Percentiles rank a stretch among this genome's conserved stretches.
These are phyloP conservation scores for Starmerella ratchasimensis DNA, from an alignment of 805 yeast species.

Conservation along the genomic window DNA sequence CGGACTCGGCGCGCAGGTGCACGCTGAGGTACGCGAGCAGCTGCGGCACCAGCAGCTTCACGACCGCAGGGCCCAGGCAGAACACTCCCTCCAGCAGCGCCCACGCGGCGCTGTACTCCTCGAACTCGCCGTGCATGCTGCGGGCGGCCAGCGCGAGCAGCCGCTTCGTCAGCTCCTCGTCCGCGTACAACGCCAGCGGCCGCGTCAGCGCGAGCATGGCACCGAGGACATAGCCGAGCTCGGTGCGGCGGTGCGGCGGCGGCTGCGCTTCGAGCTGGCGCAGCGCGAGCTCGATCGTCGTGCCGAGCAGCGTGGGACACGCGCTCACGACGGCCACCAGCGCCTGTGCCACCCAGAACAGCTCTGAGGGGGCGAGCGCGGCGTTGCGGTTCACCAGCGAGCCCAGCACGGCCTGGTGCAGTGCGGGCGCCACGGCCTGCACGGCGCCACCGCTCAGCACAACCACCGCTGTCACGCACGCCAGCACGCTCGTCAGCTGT, in stretches of 20 bases:
- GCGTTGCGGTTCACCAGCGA: constrained; percentile 12
- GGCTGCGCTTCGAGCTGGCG: constrained; percentile 12
- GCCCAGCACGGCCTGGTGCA: constrained; percentile 18
- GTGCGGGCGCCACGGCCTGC: constrained; percentile 13
- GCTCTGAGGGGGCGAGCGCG: constrained; percentile 1
- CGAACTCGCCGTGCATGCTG: constrained; percentile 7
- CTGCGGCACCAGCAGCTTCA: constrained; percentile 44
- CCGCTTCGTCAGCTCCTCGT: constrained; percentile 13
- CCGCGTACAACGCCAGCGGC: constrained; percentile 13
- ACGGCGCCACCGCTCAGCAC: constrained; percentile 14
- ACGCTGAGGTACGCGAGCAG: constrained; percentile 52
- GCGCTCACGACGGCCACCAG: constrained; percentile 8
- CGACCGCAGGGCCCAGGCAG: constrained; percentile 42
- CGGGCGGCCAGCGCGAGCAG: constrained; percentile 7
- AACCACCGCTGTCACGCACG: constrained; percentile 11
- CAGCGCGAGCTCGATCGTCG: constrained; percentile 11
- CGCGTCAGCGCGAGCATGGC: constrained; percentile 12
- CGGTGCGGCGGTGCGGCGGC: neutral
- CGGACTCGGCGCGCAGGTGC: constrained; percentile 31
- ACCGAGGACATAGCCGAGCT: constrained; percentile 11
- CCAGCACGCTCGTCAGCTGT: constrained; percentile 6
- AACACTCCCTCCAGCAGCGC: constrained; percentile 47
- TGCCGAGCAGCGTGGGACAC: constrained; percentile 14
- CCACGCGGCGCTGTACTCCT: constrained; percentile 36
- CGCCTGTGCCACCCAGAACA: constrained; percentile 1